Conservation (phyloP, 129 eudicot genomes). For the Helianthus annuus region HanXRQr2.0-SUNRISE NC_035436.2:185664251-185664750, state of each 20-base stretch:
- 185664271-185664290: slow-evolving; percentile 98
- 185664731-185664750: slow-evolving; percentile 93
- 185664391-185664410: slow-evolving; percentile 86
- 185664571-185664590: slow-evolving; percentile 92
- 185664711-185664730: slow-evolving; percentile 88
- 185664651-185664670: slow-evolving; percentile 83
- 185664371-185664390: slow-evolving; percentile 85
- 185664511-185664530: slow-evolving; percentile 56
- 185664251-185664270: slow-evolving; percentile 15
- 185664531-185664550: slow-evolving; percentile 93
- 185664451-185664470: slow-evolving; percentile 33
- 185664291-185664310: slow-evolving; percentile 83
- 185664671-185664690: slow-evolving; percentile 98
- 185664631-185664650: slow-evolving; percentile 97
- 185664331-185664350: slow-evolving; percentile 86
- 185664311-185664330: slow-evolving; percentile 81
- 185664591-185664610: slow-evolving; percentile 80
- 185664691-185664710: slow-evolving; percentile 71
- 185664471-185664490: neutral
- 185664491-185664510: slow-evolving; percentile 6
- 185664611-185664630: slow-evolving; percentile 87
- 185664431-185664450: slow-evolving; percentile 97
- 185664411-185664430: slow-evolving; percentile 95
- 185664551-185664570: slow-evolving; percentile 98
- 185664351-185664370: slow-evolving; percentile 94